phyloP scores from a whole-genome alignment of 768 basidiomycete species.

The Trametes elegans region DNA sequence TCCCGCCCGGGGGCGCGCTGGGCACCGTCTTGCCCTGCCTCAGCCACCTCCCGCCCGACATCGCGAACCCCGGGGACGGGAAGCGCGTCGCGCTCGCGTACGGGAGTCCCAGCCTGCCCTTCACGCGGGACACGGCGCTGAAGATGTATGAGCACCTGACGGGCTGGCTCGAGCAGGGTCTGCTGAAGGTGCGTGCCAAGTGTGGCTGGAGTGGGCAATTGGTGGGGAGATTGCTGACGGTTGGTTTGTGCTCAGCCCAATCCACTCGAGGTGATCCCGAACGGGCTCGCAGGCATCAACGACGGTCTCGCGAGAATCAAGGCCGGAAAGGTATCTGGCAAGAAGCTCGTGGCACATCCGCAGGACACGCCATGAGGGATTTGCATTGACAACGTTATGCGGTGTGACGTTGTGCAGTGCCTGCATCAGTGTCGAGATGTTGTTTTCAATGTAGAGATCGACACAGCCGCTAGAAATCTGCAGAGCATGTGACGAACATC shows the following conservation, averaged over 20 bases:
- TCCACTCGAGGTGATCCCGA: slow-evolving; percentile 38
- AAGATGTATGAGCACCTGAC: slow-evolving; percentile 20
- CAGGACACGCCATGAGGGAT: slow-evolving; percentile 32
- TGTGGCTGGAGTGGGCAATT: too few relatives aligned
- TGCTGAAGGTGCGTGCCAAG: slow-evolving; percentile 25
- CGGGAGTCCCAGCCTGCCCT: slow-evolving; percentile 13
- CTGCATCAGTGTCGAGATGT: too few relatives aligned
- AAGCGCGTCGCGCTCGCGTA: slow-evolving; percentile 16
- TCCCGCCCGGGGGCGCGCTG: slow-evolving; percentile 23
- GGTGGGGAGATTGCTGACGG: too few relatives aligned
- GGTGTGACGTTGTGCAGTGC: too few relatives aligned
- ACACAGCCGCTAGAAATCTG: too few relatives aligned
- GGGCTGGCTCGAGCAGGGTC: slow-evolving; percentile 20
- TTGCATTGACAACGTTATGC: too few relatives aligned
- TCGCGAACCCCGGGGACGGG: slow-evolving; percentile 13
- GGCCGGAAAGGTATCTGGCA: slow-evolving; percentile 37
- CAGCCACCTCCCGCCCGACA: not conserved
- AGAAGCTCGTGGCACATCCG: slow-evolving; percentile 42
- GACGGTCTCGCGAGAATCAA: slow-evolving; percentile 37
- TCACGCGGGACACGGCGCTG: slow-evolving; percentile 4
- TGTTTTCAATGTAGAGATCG: too few relatives aligned
- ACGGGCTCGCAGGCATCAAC: slow-evolving; percentile 39
- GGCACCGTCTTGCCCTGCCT: slow-evolving; percentile 4
- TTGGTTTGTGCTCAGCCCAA: too few relatives aligned
- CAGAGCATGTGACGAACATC: too few relatives aligned